phyloP scores from a whole-genome alignment of 257 asterid genomes.

The Solanum corneliomulleri region DNA sequence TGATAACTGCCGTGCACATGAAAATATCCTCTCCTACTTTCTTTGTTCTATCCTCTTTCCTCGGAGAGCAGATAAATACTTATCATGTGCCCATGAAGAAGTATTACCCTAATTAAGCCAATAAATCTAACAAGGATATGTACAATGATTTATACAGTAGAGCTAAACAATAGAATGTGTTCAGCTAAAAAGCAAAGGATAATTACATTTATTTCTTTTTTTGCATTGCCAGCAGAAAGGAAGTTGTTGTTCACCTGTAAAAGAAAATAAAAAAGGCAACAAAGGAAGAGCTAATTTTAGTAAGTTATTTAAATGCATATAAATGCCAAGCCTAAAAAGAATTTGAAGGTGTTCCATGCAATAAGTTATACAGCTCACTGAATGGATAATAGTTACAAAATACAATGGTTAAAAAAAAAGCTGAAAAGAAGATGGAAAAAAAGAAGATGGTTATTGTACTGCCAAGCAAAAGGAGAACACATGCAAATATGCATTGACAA shows the following conservation, averaged over 20 bases:
- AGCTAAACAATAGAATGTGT: not conserved
- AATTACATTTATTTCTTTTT: conserved; percentile 80
- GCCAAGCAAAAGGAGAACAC: not conserved
- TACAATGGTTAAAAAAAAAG: no score
- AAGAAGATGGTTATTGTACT: not conserved
- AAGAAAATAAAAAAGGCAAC: not conserved
- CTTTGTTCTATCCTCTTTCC: not conserved
- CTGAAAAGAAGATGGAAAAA: not conserved
- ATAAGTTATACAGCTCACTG: not conserved
- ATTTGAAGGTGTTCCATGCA: not conserved
- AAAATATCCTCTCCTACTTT: not conserved
- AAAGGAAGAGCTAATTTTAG: not conserved
- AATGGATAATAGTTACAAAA: not conserved
- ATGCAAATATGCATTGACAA: not conserved
- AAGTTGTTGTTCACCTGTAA: conserved; percentile 92
- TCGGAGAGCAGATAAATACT: not conserved
- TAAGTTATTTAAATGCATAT: not conserved
- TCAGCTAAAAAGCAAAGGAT: conserved; percentile 1
- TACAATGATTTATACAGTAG: not conserved
- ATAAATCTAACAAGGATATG: not conserved
- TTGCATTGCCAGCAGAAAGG: conserved; percentile 86
- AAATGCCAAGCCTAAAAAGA: not conserved
- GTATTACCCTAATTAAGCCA: not conserved
- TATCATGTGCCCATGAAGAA: not conserved
- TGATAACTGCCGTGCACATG: not conserved